Evolutionary conservation across 352 stramenopile genomes (phyloP), one percentile per base, ranked within the genome.

Genomic region (Phytophthora idaei): DNA sequence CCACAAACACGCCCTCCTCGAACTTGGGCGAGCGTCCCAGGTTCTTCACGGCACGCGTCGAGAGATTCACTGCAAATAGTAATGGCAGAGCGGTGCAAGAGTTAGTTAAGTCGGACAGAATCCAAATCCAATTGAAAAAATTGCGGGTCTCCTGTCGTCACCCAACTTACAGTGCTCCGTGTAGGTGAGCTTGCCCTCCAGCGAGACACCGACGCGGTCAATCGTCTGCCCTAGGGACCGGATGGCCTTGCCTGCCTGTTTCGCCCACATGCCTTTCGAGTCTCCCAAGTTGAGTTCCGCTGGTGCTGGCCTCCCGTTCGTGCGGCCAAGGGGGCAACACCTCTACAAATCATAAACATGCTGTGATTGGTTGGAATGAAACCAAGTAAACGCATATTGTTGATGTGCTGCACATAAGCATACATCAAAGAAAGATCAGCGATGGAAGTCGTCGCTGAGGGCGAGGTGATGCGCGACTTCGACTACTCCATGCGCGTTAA

Each of bases 181-280:
- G 80, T 95, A 97, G 48, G 82, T 81, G 67, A 94, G 70, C 56
- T 77, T 80, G 5, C 85, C 86, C 74, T 95, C 86, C 34, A 95
- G 82, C 44, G 77, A 82, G 67, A 95, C 83, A 67, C 90, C 90
- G 62, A 93, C 80, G 60, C 88, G 81, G 83, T 97, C 90, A 42
- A 97, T 78, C 62, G 83, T 90, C 72, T 94, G 84, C 45, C 90
- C 90, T 46, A 95, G 65, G 28, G 89, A 89, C 59, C 90, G 89
- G 72, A 96, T 84, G 69, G 75, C 85, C 68, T 94, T 95, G 71
- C 90, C 89, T 60, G 90, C 76, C 62, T 74, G 79, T 67, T 93
- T 77, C 55, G 85, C 87, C 74, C 69, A 84, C 82, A 92, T 74
- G 54, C 54, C 56, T 65, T 69, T 73, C 50, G 57, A 90, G 70